Conservation (phyloP, 495 filamentous ascomycete species). For the Antarctomyces pellizariae region DNA sequence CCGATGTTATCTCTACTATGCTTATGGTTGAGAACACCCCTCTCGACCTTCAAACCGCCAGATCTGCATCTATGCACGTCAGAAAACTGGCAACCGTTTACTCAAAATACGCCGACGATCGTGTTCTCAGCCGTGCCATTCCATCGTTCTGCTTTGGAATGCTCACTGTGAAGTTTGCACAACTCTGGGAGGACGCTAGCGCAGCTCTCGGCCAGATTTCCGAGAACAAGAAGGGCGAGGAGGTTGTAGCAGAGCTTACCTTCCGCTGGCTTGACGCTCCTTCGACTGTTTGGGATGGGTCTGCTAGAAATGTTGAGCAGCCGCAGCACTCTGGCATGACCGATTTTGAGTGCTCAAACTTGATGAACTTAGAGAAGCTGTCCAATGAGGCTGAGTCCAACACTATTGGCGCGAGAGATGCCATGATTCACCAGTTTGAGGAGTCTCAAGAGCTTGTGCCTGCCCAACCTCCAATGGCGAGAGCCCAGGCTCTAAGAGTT, state of each 20-base stretch:
- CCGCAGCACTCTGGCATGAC: conserved; percentile 17
- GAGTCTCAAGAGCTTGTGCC: conserved; percentile 21
- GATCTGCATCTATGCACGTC: conserved; percentile 60
- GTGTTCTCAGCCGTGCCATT: conserved; percentile 46
- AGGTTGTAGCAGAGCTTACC: conserved; percentile 43
- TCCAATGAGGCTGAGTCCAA: conserved; percentile 18
- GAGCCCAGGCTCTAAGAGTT: conserved; percentile 58
- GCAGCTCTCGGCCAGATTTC: conserved; percentile 52
- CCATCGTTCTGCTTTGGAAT: conserved; percentile 76
- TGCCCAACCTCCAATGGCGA: conserved; percentile 21
- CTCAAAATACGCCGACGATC: conserved; percentile 23
- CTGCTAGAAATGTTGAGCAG: conserved; percentile 5
- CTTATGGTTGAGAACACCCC: conserved; percentile 57
- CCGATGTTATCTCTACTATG: conserved; percentile 25
- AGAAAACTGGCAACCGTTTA: conserved; percentile 48
- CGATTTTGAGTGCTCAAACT: conserved; percentile 66
- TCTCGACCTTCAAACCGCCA: conserved; percentile 45
- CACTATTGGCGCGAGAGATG: conserved; percentile 17
- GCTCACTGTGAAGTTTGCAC: conserved; percentile 58
- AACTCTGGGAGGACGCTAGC: conserved; percentile 65
- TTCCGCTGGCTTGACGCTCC: conserved; percentile 56
- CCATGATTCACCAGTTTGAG: conserved; percentile 26
- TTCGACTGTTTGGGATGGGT: conserved; percentile 22
- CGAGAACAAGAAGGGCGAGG: conserved; percentile 44
- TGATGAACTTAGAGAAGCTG: conserved; percentile 28